These are phyloP conservation scores for Fusarium foetens DNA, from an alignment of 2,329 filamentous ascomycete species.

Conservation along the genomic window DNA sequence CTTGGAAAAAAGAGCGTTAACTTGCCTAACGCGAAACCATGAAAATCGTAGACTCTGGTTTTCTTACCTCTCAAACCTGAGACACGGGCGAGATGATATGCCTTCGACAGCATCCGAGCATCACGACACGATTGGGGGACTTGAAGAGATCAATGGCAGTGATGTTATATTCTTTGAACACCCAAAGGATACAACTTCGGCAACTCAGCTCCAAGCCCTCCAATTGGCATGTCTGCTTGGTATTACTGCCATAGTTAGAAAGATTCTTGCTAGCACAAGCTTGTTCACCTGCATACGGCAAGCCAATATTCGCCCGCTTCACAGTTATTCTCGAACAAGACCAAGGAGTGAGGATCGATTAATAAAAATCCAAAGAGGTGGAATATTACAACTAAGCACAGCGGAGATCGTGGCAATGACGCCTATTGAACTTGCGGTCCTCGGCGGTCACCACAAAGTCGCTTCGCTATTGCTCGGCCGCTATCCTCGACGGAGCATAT, in stretches of 20 bases:
- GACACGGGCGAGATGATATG: not conserved
- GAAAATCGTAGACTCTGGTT: constrained; percentile 4
- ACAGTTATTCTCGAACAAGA: not conserved
- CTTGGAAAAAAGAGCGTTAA: not conserved
- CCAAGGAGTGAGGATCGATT: not conserved
- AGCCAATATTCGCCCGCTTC: not conserved
- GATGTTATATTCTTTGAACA: not conserved
- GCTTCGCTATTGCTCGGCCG: not conserved
- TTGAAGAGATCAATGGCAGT: not conserved
- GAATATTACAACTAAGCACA: not conserved
- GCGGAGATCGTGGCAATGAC: constrained; percentile 1
- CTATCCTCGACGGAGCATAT: not conserved
- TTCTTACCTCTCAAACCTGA: not conserved
- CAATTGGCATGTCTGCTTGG: constrained; percentile 15
- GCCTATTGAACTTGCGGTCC: constrained; percentile 7
- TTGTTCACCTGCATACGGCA: not conserved
- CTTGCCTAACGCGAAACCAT: not conserved
- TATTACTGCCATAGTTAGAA: not conserved
- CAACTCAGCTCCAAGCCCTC: not conserved
- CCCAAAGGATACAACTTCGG: not conserved
- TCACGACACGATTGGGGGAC: not conserved
- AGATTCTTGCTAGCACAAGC: not conserved
- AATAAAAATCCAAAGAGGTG: not conserved
- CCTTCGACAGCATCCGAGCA: not conserved
- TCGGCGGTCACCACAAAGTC: not conserved